Conservation (phyloP, 192 early-diverging fungal species). For the Rhizophagus clarus region DNA sequence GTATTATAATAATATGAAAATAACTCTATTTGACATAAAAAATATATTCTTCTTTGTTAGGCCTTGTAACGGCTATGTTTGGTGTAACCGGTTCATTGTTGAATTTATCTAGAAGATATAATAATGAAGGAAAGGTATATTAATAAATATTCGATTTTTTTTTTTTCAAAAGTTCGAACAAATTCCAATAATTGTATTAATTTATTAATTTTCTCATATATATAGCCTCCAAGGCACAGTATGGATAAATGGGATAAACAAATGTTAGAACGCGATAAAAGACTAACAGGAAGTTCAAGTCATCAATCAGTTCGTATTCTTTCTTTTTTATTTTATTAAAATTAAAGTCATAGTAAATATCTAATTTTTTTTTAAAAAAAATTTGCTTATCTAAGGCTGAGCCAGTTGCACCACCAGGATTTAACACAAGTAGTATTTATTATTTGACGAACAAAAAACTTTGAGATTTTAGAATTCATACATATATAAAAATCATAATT, state of each 20-base stretch:
- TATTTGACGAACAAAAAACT: conserved; percentile 21
- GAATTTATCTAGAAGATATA: conserved; percentile 54
- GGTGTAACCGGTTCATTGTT: conserved; percentile 62
- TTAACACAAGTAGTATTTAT: conserved; percentile 74
- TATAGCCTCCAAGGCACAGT: conserved; percentile 62
- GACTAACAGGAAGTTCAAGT: conserved; percentile 69
- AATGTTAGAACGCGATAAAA: conserved; percentile 79
- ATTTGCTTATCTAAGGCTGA: conserved; percentile 33
- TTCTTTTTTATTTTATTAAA: background rate
- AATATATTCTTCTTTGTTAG: background rate
- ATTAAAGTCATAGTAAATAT: background rate
- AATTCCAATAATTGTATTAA: background rate
- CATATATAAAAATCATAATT: too few species aligned
- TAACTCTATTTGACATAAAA: background rate
- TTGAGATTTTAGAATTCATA: background rate
- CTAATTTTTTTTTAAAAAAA: background rate
- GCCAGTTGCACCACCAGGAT: conserved; percentile 57
- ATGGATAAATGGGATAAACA: conserved; percentile 75
- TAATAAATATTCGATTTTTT: background rate
- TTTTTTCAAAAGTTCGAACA: too few species aligned
- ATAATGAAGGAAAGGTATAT: conserved; percentile 69
- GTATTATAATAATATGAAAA: background rate
- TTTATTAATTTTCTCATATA: background rate
- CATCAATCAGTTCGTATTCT: conserved; percentile 59
- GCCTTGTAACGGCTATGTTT: conserved; percentile 67